Base-by-base conservation (phyloP, 345 rosid genomes). In the Syzygium grande region DNA sequence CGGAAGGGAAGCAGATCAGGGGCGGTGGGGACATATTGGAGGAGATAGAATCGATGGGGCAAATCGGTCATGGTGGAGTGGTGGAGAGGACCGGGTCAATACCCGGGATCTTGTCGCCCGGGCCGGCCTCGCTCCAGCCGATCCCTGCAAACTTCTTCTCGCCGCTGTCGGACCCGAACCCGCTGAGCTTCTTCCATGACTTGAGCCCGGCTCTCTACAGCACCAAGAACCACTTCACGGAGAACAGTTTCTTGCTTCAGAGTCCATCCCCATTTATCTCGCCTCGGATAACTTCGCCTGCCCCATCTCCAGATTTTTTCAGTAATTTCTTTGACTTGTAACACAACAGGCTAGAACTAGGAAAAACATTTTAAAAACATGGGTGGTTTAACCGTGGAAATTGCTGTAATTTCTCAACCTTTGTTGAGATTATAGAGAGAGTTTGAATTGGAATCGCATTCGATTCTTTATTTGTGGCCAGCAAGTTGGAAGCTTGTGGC, bases 51-150 rank as follows among this genome's bases (percentile, higher is more conserved):
- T 85, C 86, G 91, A 85, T 86, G 88, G 80, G 49, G 49, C 80
- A 73, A 73, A 38, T 73, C 38, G 80, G 80, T 34, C 80, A 34
- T 21, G 88, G 86, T 68, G 90, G 73, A 19, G 79, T 58, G 87
- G 89, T 90, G 51, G 94, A 93, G 87, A 90, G 93, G 84, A 87
- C 92, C 85, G 84, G 46, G 7, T 89, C 84, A 78, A 87, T 89
- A 65, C 96, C 92, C 1, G 99, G 98, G 86, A 96, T 96, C 52
- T 89, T 97, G 87, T 97, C 98, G 1, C 98, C 98, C 2, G 97
- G 93, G 2, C 98, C 99, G 10, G 90, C 93, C 55, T 92, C 96
- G 22, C 91, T 96, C 58, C 97, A 93, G 9, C 91, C 89, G 73
- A 92, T 97, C 85, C 91, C 97, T 25, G 93, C 95, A 1, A 92